These are phyloP conservation scores for Pseudozyma thailandica DNA, from an alignment of 1,284 basidiomycete genomes.

Conservation along the genomic window DNA sequence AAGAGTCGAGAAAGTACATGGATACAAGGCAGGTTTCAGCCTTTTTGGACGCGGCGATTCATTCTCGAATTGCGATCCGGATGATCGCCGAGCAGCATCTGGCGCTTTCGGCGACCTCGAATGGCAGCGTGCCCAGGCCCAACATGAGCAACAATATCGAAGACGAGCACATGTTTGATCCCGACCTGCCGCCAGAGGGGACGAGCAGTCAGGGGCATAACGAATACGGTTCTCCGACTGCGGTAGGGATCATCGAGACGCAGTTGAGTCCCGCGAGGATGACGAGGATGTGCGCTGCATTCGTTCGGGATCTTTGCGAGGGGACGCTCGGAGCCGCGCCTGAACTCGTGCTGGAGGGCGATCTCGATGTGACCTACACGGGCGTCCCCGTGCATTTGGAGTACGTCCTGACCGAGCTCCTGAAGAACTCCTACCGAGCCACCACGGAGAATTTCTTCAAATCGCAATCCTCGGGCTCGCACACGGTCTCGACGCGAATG, in stretches of 20 bases:
- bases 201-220: conserved; percentile 27
- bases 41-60: conserved; percentile 86
- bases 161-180: conserved; percentile 18
- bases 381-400: conserved; percentile 89
- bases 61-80: conserved; percentile 85
- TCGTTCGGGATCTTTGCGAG: conserved; percentile 83
- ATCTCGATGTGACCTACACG: conserved; percentile 70
- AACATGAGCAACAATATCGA: conserved; percentile 13
- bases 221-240: conserved; percentile 49
- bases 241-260: conserved; percentile 64
- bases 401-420: conserved; percentile 75
- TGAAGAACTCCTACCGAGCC: conserved; percentile 89
- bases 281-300: conserved; percentile 72
- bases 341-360: conserved; percentile 49
- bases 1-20: conserved; percentile 86
- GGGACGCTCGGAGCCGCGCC: conserved; percentile 83
- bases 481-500: conserved; percentile 13
- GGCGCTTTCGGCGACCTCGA: conserved; percentile 71
- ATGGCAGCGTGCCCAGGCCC: conserved; percentile 8
- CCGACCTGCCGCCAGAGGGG: conserved; percentile 37
- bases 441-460: conserved; percentile 70
- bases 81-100: conserved; percentile 93
- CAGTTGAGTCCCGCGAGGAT: conserved; percentile 66
- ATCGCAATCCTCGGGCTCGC: conserved; percentile 53
- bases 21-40: conserved; percentile 78